Evolutionary conservation across 1,284 basidiomycete species (phyloP).

Genomic region (Apiotrichum akiyoshidainum): DNA sequence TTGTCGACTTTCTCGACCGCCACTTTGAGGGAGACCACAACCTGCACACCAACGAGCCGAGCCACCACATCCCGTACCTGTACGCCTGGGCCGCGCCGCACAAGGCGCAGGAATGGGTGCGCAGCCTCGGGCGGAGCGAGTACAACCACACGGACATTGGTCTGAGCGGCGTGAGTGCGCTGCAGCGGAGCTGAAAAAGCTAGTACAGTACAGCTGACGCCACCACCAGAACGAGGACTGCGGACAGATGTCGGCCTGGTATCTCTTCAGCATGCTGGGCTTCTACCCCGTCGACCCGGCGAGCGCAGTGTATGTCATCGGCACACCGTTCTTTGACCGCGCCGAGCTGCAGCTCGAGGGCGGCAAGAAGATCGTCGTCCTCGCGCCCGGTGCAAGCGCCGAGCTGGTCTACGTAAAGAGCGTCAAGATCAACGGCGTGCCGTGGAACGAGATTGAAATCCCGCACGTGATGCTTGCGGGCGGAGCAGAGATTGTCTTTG

Average conservation of each 20-base stretch:
- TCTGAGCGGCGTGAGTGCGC: constrained; percentile 50
- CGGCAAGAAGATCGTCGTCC: constrained; percentile 43
- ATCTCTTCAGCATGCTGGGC: constrained; percentile 73
- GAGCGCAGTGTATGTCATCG: constrained; percentile 66
- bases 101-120: constrained; percentile 67
- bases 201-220: no score
- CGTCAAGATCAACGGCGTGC: constrained; percentile 58
- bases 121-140: constrained; percentile 61
- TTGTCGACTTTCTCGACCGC: constrained; percentile 67
- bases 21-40: constrained; percentile 79
- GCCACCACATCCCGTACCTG: constrained; percentile 61
- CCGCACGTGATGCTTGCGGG: constrained; percentile 57
- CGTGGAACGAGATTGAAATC: constrained; percentile 55
- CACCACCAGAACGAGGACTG: constrained; percentile 74
- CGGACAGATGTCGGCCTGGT: constrained; percentile 86
- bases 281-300: constrained; percentile 84
- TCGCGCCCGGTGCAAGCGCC: constrained; percentile 57
- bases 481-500: constrained; percentile 60
- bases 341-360: constrained; percentile 68
- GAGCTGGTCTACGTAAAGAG: constrained; percentile 60
- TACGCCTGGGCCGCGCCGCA: constrained; percentile 68
- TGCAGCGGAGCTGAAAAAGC: no score
- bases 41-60: constrained; percentile 74
- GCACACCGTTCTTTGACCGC: constrained; percentile 86
- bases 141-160: constrained; percentile 62